Evolutionary conservation across 1,139 yeast species (phyloP).

Genomic region (Scheffersomyces insectosa): DNA sequence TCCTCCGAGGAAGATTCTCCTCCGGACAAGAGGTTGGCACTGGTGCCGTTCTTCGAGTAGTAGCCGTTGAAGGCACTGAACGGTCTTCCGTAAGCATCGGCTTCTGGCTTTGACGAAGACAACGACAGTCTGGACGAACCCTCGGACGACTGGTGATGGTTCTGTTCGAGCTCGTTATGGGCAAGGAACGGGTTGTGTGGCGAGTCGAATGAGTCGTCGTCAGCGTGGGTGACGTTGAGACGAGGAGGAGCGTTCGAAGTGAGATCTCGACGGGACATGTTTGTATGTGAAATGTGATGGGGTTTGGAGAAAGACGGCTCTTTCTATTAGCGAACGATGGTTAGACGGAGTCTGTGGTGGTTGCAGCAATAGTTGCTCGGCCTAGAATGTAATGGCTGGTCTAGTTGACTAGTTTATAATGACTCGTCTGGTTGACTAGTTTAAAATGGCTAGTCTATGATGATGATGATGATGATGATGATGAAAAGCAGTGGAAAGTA

Average conservation of each 20-base stretch:
- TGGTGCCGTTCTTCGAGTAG: conserved; percentile 18
- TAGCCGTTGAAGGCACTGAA: conserved; percentile 17
- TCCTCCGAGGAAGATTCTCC: conserved; percentile 6
- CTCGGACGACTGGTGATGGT: not conserved
- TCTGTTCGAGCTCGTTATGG: conserved; percentile 4
- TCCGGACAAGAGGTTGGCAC: conserved; percentile 16
- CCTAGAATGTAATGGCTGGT: too few relatives aligned
- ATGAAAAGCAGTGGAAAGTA: too few relatives aligned
- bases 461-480: too few relatives aligned
- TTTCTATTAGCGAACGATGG: too few relatives aligned
- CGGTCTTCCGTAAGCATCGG: conserved; percentile 11
- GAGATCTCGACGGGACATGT: conserved; percentile 15
- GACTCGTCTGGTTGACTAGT: too few relatives aligned
- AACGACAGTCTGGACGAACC: conserved; percentile 5
- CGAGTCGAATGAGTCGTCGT: conserved; percentile 1
- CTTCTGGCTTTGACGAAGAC: conserved; percentile 6
- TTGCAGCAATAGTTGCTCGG: too few relatives aligned
- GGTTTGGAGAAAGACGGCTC: too few relatives aligned
- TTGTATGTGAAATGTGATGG: not conserved
- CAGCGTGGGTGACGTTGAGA: not conserved
- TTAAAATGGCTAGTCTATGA: too few relatives aligned
- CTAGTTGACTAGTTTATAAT: too few relatives aligned
- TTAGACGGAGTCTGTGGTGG: too few relatives aligned
- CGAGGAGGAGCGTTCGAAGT: conserved; percentile 9
- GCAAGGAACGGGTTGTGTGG: conserved; percentile 10